Percentiles rank a stretch among this genome's conserved stretches.
Evolutionary conservation across 768 basidiomycete species (phyloP).

Genomic region (Thelephora aurantiotincta): DNA sequence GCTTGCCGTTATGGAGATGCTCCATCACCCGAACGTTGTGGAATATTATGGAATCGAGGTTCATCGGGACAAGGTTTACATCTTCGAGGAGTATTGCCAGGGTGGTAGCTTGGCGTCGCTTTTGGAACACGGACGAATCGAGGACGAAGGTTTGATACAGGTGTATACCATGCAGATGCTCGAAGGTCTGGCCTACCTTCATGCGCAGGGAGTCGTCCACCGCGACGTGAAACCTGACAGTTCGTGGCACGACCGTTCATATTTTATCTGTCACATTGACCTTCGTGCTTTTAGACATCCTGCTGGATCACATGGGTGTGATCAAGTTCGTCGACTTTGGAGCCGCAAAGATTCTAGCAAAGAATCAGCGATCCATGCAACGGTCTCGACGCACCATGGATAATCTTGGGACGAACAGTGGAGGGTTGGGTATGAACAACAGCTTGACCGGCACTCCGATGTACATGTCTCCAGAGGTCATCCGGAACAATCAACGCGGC

Average conservation of each 20-base stretch:
- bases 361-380: conserved; percentile 71
- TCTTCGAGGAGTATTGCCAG: conserved; percentile 97
- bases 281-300: conserved; percentile 52
- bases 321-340: conserved; percentile 98
- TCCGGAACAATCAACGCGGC: conserved; percentile 84
- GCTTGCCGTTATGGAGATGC: conserved; percentile 93
- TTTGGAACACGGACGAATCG: conserved; percentile 86
- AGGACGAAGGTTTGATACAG: conserved; percentile 92
- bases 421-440: conserved; percentile 49
- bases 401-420: conserved; percentile 14
- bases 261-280: background rate
- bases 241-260: conserved; percentile 27
- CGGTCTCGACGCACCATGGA: conserved; percentile 48
- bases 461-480: conserved; percentile 99
- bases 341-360: conserved; percentile 90
- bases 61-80: conserved; percentile 96
- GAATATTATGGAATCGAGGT: conserved; percentile 99
- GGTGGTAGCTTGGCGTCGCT: conserved; percentile 85
- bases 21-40: conserved; percentile 94
- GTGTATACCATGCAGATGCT: conserved; percentile 96
- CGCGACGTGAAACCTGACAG: conserved; percentile 98
- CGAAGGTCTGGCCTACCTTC: conserved; percentile 86
- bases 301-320: conserved; percentile 78
- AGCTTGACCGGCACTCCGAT: conserved; percentile 95
- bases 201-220: conserved; percentile 85